Percentiles rank a stretch among this genome's conserved stretches.
These are phyloP conservation scores for Neodidymelliopsis sp. DNA, from an alignment of 2,329 filamentous ascomycete genomes.

Conservation along the genomic window DNA sequence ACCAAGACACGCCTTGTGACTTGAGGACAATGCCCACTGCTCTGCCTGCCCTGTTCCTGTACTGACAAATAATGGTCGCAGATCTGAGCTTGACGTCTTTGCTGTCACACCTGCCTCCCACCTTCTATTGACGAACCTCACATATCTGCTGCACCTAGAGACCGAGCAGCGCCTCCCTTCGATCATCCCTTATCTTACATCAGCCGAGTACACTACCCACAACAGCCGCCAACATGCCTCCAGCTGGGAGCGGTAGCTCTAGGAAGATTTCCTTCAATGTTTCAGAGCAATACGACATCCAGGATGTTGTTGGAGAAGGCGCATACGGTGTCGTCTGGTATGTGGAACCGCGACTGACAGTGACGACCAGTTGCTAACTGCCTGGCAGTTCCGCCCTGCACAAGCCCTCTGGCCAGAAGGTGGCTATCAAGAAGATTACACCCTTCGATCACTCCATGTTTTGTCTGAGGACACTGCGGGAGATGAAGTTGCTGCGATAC, in stretches of 20 bases:
- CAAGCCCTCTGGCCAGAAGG: constrained; percentile 97
- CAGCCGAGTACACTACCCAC: constrained; percentile 28
- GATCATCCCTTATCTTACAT: constrained; percentile 20
- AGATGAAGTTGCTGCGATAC: constrained; percentile 98
- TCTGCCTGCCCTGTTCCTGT: constrained; percentile 18
- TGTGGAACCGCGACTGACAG: constrained; percentile 45
- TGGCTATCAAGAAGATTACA: constrained; percentile 99
- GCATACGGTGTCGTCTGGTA: constrained; percentile 99
- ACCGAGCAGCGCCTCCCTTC: constrained; percentile 26
- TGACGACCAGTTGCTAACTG: constrained; percentile 26
- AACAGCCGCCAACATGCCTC: constrained; percentile 44
- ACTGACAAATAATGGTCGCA: constrained; percentile 32
- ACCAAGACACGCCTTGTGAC: constrained; percentile 27
- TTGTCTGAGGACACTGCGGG: constrained; percentile 91
- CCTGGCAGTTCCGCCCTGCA: constrained; percentile 84
- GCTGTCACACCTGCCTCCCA: constrained; percentile 8
- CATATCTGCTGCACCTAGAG: constrained; percentile 19
- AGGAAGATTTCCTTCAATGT: constrained; percentile 99
- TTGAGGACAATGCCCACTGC: constrained; percentile 26
- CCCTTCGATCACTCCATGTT: constrained; percentile 99
- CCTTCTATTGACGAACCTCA: constrained; percentile 2
- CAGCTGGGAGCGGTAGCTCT: constrained; percentile 59
- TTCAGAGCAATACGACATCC: constrained; percentile 98
- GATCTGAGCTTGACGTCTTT: constrained; percentile 13
- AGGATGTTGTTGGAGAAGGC: constrained; percentile 98